phyloP scores from a whole-genome alignment of 495 filamentous ascomycete species.

The Talaromyces proteolyticus region DNA sequence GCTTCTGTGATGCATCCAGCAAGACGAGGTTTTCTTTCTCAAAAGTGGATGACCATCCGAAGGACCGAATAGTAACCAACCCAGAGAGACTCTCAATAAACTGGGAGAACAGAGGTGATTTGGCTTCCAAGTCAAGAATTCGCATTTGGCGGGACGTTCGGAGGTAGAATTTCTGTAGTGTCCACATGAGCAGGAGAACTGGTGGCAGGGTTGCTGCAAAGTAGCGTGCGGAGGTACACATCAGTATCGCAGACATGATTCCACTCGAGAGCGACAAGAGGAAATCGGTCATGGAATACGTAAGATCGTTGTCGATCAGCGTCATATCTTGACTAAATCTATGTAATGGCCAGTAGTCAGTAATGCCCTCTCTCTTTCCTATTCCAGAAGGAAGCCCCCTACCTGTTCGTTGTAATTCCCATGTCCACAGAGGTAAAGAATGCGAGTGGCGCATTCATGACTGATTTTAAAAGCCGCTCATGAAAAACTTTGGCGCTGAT shows the following conservation, averaged over 20 bases:
- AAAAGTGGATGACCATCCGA: constrained; percentile 55
- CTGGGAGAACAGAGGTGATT: constrained; percentile 63
- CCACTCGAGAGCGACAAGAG: background rate
- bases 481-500: background rate
- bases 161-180: constrained; percentile 56
- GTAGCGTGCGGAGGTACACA: constrained; percentile 18
- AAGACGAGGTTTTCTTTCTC: constrained; percentile 50
- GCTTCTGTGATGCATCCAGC: constrained; percentile 52
- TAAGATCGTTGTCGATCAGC: constrained; percentile 53
- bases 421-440: constrained; percentile 42
- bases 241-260: constrained; percentile 4
- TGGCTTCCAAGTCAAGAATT: constrained; percentile 49
- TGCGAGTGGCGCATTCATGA: constrained; percentile 33
- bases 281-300: constrained; percentile 18
- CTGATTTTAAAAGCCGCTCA: background rate
- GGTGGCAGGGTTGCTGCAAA: constrained; percentile 44
- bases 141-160: constrained; percentile 57
- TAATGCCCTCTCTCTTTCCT: background rate
- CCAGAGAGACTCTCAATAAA: constrained; percentile 63
- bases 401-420: constrained; percentile 44
- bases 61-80: constrained; percentile 65
- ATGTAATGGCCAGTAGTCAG: background rate
- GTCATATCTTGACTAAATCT: constrained; percentile 46
- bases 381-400: background rate
- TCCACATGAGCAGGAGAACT: constrained; percentile 38